Percentiles rank a stretch among this genome's conserved stretches.
These are phyloP conservation scores for Rhytidiadelphus loreus DNA, from an alignment of 225 moss, liverwort and hornwort genomes.

Conservation along the genomic window DNA sequence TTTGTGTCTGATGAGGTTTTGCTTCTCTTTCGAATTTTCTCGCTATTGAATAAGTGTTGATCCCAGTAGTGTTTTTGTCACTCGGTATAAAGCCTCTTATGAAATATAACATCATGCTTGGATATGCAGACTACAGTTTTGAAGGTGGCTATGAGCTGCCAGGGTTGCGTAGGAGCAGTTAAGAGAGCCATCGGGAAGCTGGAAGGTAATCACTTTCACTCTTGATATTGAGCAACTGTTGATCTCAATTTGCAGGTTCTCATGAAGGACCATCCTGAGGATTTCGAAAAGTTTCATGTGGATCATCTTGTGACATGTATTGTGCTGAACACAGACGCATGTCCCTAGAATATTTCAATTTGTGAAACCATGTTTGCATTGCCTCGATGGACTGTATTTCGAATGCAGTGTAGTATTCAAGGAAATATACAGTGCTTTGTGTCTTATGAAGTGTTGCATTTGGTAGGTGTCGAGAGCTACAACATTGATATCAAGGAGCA, in stretches of 20 bases:
- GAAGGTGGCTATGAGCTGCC: slow-evolving; percentile 88
- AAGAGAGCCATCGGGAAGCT: slow-evolving; percentile 78
- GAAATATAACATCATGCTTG: neutral
- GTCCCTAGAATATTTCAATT: neutral
- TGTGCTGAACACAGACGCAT: neutral
- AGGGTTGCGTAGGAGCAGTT: slow-evolving; percentile 92
- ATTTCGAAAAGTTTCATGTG: neutral
- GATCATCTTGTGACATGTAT: neutral
- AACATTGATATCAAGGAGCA: slow-evolving; percentile 70
- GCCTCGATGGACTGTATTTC: neutral
- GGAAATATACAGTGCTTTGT: neutral
- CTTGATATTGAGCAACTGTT: neutral
- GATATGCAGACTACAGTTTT: slow-evolving; percentile 67
- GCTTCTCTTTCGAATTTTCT: neutral
- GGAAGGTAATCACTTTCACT: slow-evolving; percentile 32
- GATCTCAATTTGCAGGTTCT: neutral
- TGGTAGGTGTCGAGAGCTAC: slow-evolving; percentile 73
- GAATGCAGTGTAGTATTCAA: neutral
- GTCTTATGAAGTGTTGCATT: neutral
- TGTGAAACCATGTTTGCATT: neutral
- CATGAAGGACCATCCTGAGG: neutral
- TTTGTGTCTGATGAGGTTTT: neutral
- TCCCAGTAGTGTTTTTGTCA: neutral
- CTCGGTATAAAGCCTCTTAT: neutral
- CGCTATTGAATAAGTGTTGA: neutral